These are phyloP conservation scores for Seiridium unicorne DNA, from an alignment of 2,329 filamentous ascomycete genomes.

Conservation along the genomic window DNA sequence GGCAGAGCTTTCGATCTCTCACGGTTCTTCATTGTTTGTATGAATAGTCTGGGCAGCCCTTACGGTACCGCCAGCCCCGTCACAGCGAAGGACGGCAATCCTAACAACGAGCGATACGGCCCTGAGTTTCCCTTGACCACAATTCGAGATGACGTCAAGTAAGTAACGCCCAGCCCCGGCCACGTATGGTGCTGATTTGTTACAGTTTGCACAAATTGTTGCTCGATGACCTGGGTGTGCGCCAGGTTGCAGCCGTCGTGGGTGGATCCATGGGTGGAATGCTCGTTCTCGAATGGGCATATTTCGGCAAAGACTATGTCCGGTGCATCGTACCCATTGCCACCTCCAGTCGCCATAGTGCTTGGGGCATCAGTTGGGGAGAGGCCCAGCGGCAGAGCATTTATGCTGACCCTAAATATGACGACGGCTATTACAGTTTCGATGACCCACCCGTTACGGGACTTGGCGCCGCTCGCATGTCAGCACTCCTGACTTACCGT, in stretches of 20 bases:
- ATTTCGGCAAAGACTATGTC: conserved; percentile 84
- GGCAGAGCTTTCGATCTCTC: conserved; percentile 79
- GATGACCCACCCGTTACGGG: conserved; percentile 83
- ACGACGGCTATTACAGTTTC: conserved; percentile 91
- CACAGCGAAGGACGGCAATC: conserved; percentile 81
- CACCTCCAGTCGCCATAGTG: conserved; percentile 80
- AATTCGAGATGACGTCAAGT: conserved; percentile 93
- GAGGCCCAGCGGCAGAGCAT: conserved; percentile 90
- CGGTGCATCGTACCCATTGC: conserved; percentile 79
- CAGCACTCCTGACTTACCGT: conserved; percentile 90
- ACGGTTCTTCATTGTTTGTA: conserved; percentile 81
- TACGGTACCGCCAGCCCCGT: conserved; percentile 87
- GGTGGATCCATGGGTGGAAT: conserved; percentile 87
- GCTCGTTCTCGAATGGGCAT: conserved; percentile 90
- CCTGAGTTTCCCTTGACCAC: conserved; percentile 96
- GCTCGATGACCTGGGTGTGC: conserved; percentile 77
- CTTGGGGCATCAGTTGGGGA: conserved; percentile 90
- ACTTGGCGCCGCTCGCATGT: conserved; percentile 93
- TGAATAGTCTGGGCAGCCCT: conserved; percentile 82
- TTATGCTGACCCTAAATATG: conserved; percentile 97
- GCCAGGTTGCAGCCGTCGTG: conserved; percentile 74
- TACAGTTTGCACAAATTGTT: conserved; percentile 73
- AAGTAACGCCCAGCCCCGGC: conserved; percentile 31
- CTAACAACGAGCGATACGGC: conserved; percentile 74
- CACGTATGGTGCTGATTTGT: conserved; percentile 16